phyloP scores from a whole-genome alignment of 345 rosid genomes.

The Salix exigua region DNA sequence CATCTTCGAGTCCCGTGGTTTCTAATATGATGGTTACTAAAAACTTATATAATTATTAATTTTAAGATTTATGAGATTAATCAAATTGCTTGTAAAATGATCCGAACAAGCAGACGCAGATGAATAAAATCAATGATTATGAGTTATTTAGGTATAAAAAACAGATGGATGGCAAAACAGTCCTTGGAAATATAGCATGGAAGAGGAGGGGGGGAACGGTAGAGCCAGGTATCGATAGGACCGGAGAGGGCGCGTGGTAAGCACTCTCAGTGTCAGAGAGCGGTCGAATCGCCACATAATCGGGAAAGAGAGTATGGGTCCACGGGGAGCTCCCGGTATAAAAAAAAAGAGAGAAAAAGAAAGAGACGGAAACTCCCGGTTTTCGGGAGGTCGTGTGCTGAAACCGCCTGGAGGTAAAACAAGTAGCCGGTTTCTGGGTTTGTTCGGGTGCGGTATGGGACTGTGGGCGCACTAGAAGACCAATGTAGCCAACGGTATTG shows the following conservation, averaged over 20 bases:
- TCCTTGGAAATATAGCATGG: background rate
- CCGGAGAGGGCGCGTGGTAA: conserved; percentile 54
- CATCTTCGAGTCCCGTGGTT: too few relatives aligned
- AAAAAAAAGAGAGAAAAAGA: background rate
- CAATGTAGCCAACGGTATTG: conserved; percentile 41
- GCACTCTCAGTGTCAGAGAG: conserved; percentile 50
- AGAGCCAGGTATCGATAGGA: background rate
- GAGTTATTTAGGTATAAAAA: too few relatives aligned
- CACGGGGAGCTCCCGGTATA: conserved; percentile 22
- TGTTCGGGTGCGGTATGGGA: conserved; percentile 7
- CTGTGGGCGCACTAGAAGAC: conserved; percentile 44
- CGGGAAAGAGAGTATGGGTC: conserved; percentile 14
- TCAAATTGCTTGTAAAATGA: rapidly evolving
- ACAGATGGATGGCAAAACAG: conserved; percentile 17
- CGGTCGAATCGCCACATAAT: conserved; percentile 90
- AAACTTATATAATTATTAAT: too few relatives aligned
- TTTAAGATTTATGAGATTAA: rapidly evolving
- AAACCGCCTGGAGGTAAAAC: conserved; percentile 37
- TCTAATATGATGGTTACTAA: rapidly evolving
- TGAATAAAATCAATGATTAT: too few relatives aligned
- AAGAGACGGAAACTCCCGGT: conserved; percentile 47
- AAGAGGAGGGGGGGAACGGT: conserved; percentile 17
- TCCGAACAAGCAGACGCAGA: too few relatives aligned
- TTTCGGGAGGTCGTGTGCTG: conserved; percentile 51
- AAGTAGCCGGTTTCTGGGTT: conserved; percentile 44